These are phyloP conservation scores for Cytospora schulzeri DNA, from an alignment of 2,329 filamentous ascomycete species.

Conservation along the genomic window DNA sequence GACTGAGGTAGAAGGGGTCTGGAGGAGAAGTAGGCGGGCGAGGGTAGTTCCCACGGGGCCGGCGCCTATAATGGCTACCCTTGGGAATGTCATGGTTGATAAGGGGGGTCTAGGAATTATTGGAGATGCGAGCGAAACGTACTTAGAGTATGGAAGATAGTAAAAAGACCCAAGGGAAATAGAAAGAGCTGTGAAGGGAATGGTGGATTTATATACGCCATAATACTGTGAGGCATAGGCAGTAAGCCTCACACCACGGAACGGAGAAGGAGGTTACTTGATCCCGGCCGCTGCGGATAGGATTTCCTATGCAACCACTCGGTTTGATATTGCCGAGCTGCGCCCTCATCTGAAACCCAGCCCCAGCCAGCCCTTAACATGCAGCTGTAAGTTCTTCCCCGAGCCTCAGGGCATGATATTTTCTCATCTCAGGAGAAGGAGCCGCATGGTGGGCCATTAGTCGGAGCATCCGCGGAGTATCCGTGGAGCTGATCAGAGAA, in stretches of 20 bases:
- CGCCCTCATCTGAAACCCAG: too few relatives aligned
- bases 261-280: too few relatives aligned
- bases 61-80: slow-evolving; percentile 52
- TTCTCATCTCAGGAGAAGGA: neutral
- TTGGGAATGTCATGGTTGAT: slow-evolving; percentile 31
- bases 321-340: too few relatives aligned
- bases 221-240: too few relatives aligned
- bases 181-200: too few relatives aligned
- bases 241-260: too few relatives aligned
- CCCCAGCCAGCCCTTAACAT: too few relatives aligned
- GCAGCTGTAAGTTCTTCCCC: neutral
- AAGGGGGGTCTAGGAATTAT: neutral
- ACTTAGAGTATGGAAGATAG: too few relatives aligned
- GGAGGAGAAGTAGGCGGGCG: slow-evolving; percentile 53
- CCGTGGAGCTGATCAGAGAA: neutral
- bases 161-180: too few relatives aligned
- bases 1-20: slow-evolving; percentile 43
- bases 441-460: neutral
- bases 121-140: neutral
- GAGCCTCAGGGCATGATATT: fast-evolving
- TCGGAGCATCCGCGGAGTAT: neutral
- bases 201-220: too few relatives aligned
- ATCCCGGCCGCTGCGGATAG: too few relatives aligned
- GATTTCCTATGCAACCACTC: too few relatives aligned
- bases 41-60: slow-evolving; percentile 53